Evolutionary conservation across 306 rosid species (phyloP).

Genomic region (Styphnolobium japonicum): DNA sequence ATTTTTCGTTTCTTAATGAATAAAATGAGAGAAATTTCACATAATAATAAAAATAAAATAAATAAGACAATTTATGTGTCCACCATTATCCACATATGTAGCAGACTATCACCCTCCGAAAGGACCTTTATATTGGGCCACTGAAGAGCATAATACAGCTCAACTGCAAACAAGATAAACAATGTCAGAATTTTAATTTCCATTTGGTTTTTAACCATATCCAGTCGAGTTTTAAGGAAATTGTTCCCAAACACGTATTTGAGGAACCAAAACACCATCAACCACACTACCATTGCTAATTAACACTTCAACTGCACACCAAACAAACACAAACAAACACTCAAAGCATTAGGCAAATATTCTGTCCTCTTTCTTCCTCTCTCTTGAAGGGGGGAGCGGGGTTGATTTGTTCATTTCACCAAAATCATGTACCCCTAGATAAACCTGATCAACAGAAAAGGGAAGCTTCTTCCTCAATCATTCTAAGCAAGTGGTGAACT

Average conservation of each 20-base stretch:
- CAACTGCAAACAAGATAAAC: conserved; percentile 4
- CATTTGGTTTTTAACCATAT: background rate
- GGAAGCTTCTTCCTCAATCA: conserved; percentile 59
- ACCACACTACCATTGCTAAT: background rate
- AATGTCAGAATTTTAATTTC: background rate
- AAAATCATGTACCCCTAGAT: background rate
- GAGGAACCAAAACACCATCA: background rate
- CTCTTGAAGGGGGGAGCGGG: background rate
- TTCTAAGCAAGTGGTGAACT: conserved; percentile 57
- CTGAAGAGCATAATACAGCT: background rate
- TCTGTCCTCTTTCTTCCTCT: background rate
- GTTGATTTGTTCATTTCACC: conserved; percentile 22
- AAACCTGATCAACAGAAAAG: conserved; percentile 21
- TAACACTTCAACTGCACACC: background rate
- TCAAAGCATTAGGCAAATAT: background rate
- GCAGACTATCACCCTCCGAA: background rate
- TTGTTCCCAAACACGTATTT: background rate
- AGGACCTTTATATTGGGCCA: background rate
- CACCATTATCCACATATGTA: background rate
- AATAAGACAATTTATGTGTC: background rate
- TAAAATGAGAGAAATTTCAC: background rate
- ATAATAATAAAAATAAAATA: background rate
- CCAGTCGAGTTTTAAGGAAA: background rate
- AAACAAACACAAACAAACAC: background rate
- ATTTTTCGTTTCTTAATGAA: background rate